A percentile compares a stretch with the other conserved stretches of the same genome.
These are phyloP conservation scores for Coelastrella sp. DNA, from an alignment of 139 green algal species.

Conservation along the genomic window DNA sequence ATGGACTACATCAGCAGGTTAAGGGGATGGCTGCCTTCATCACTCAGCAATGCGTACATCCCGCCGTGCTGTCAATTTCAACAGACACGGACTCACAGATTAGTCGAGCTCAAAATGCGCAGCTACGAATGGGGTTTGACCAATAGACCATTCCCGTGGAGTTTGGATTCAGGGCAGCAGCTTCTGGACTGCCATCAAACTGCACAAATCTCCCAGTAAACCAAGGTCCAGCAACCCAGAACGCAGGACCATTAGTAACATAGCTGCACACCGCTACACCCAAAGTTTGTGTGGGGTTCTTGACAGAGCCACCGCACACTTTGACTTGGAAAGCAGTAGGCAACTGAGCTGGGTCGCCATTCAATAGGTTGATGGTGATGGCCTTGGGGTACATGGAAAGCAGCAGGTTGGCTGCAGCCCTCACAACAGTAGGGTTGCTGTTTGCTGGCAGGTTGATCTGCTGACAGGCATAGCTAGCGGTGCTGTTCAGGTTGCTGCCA, in stretches of 20 bases:
- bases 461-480: neutral
- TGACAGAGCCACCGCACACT: neutral
- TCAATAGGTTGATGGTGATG: neutral
- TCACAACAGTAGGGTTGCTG: neutral
- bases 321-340: constrained; percentile 1
- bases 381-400: constrained; percentile 4
- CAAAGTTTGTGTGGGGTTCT: neutral
- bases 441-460: neutral
- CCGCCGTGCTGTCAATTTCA: neutral
- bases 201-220: constrained; percentile 16
- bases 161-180: neutral
- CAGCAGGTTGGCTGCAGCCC: neutral
- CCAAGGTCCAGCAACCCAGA: neutral
- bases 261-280: constrained; percentile 12
- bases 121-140: neutral
- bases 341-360: neutral
- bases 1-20: neutral
- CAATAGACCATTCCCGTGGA: neutral
- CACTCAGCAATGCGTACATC: neutral
- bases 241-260: neutral
- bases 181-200: constrained; percentile 3
- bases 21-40: neutral
- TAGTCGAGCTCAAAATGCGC: neutral
- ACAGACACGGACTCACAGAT: neutral
- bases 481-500: neutral